phyloP scores from a whole-genome alignment of 768 basidiomycete species.

The Tephrocybe rancida region DNA sequence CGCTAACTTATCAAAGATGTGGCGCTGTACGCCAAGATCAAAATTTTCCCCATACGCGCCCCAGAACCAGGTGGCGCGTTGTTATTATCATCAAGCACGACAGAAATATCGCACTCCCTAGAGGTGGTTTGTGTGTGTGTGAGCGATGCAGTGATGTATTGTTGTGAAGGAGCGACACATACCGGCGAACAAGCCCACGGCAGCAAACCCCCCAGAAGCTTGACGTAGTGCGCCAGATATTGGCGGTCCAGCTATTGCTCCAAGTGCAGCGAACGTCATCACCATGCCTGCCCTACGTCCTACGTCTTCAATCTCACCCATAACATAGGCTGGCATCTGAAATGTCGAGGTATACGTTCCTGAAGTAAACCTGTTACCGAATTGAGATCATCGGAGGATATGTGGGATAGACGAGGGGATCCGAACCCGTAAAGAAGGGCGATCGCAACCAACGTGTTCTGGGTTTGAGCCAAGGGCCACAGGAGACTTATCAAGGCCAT shows the following conservation, averaged over 20 bases:
- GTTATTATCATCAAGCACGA: slow-evolving; percentile 41
- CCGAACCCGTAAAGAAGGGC: slow-evolving; percentile 59
- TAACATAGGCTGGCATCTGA: slow-evolving; percentile 45
- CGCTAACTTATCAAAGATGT: too few species aligned
- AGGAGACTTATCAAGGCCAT: not conserved
- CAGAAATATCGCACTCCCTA: slow-evolving; percentile 13
- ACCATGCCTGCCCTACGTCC: slow-evolving; percentile 61
- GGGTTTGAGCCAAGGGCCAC: not conserved
- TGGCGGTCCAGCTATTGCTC: slow-evolving; percentile 60
- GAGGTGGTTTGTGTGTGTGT: too few species aligned
- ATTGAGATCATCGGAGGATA: not conserved
- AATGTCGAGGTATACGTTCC: slow-evolving; percentile 55
- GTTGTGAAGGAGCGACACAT: not conserved
- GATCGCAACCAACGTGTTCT: slow-evolving; percentile 42
- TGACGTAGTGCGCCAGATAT: slow-evolving; percentile 61
- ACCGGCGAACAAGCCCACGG: slow-evolving; percentile 55
- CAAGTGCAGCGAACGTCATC: slow-evolving; percentile 51
- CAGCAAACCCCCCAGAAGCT: slow-evolving; percentile 44
- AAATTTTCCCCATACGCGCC: slow-evolving; percentile 41
- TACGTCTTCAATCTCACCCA: slow-evolving; percentile 55
- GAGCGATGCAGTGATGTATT: too few species aligned
- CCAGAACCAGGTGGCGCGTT: slow-evolving; percentile 42
- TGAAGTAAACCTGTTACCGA: slow-evolving; percentile 41
- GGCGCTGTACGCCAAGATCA: too few species aligned
- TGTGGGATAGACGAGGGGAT: not conserved